Evolutionary conservation across 257 asterid genomes (phyloP).

Genomic region (Salvia miltiorrhiza): DNA sequence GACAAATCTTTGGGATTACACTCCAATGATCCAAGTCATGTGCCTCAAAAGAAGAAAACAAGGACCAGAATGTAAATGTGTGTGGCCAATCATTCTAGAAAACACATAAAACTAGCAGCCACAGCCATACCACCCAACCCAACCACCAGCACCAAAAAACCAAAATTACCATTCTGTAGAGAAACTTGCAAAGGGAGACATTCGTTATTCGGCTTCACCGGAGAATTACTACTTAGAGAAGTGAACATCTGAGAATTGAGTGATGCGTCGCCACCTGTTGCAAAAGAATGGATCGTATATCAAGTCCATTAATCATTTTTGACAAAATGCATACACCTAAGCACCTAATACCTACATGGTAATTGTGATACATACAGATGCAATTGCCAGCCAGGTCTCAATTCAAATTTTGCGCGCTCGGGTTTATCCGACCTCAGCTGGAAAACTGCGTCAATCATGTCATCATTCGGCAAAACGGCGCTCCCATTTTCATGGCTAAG

Average conservation of each 20-base stretch:
- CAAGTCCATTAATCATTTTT: constrained; percentile 1
- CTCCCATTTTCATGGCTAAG: constrained; percentile 28
- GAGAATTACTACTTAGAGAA: constrained; percentile 27
- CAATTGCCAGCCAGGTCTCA: constrained; percentile 60
- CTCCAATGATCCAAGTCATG: constrained; percentile 11
- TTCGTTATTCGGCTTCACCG: constrained; percentile 17
- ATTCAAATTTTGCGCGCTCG: constrained; percentile 39
- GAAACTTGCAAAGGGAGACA: constrained; percentile 23
- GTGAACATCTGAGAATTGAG: constrained; percentile 43
- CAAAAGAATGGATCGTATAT: not conserved
- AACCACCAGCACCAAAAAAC: not conserved
- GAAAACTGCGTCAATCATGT: constrained; percentile 29
- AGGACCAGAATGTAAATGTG: not conserved
- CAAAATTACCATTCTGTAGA: constrained; percentile 38
- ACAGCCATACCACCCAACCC: not conserved
- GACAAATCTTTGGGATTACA: not conserved
- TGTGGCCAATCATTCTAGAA: not conserved
- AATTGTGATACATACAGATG: constrained; percentile 83
- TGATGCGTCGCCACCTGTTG: constrained; percentile 72
- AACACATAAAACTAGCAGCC: not conserved
- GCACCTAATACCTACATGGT: constrained; percentile 63
- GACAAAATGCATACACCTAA: not conserved
- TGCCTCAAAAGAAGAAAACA: not conserved
- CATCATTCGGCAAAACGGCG: constrained; percentile 28
- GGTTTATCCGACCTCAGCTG: constrained; percentile 33